Evolutionary conservation across 257 asterid species (phyloP), one percentile per base, ranked within the genome.

Genomic region (Hygrophila difformis): DNA sequence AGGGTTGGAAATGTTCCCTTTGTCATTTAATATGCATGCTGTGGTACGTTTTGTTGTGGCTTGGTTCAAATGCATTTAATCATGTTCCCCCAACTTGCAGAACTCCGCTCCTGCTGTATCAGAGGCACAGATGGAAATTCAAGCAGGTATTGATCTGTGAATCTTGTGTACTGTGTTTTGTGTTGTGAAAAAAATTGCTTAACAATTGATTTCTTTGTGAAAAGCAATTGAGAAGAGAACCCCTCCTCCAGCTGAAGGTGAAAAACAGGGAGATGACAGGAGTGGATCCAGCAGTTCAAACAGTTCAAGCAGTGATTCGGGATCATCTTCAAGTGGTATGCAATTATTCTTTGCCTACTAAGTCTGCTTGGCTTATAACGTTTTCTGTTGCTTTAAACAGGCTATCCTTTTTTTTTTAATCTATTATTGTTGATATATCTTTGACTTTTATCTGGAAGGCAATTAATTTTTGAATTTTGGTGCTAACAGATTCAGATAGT

Each of bases 401-500:
- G n/a, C n/a, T n/a, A n/a, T n/a, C n/a, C n/a, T n/a, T n/a, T n/a
- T n/a, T n/a, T n/a, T n/a, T n/a, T n/a, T n/a, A n/a, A n/a, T n/a
- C n/a, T n/a, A n/a, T n/a, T n/a, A n/a, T n/a, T n/a, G n/a, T n/a
- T n/a, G n/a, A n/a, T n/a, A n/a, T n/a, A n/a, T n/a, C n/a, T n/a
- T n/a, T n/a, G n/a, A n/a, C n/a, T n/a, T n/a, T n/a, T n/a, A n/a
- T n/a, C n/a, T n/a, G n/a, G n/a, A n/a, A n/a, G n/a, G n/a, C n/a
- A n/a, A n/a, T n/a, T n/a, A 16, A 5, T 5, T n/a, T n/a, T 13
- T 39, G 3, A 7, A 39, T 39, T 5, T 15, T 13, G 12, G 18
- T 5, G 12, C 19, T 5, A 3, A 37, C 72, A 79, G 88, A 72
- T 62, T 69, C 79, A 1, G 88, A 72, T 49, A 75, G 76, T n/a